phyloP scores from a whole-genome alignment of 805 yeast genomes.

The Suhomyces pyralidae region DNA sequence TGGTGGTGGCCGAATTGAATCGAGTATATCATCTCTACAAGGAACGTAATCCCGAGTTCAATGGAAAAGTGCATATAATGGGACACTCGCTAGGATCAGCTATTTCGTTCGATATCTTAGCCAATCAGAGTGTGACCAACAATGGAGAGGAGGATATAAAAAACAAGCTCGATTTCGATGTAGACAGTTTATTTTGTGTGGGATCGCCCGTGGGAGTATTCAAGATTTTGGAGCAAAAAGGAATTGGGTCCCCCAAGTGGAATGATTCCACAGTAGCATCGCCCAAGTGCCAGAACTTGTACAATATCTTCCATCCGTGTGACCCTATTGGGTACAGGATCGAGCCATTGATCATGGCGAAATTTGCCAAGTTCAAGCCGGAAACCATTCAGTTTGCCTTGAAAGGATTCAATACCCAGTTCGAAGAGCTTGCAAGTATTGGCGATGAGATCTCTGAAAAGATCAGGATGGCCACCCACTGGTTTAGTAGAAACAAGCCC shows the following conservation, averaged over 20 bases:
- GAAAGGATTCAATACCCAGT: conserved; percentile 50
- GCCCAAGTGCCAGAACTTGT: conserved; percentile 65
- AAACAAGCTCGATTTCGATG: conserved; percentile 56
- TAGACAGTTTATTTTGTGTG: conserved; percentile 70
- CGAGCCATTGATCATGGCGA: conserved; percentile 71
- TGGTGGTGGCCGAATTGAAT: conserved; percentile 65
- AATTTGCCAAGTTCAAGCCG: conserved; percentile 50
- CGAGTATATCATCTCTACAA: conserved; percentile 54
- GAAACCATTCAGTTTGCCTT: conserved; percentile 55
- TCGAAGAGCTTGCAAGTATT: conserved; percentile 39
- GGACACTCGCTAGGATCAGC: conserved; percentile 95
- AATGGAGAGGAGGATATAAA: conserved; percentile 19
- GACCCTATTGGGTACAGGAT: conserved; percentile 89
- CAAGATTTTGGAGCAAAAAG: conserved; percentile 64
- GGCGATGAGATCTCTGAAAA: conserved; percentile 38
- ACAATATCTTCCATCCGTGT: conserved; percentile 83
- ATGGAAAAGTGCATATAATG: conserved; percentile 77
- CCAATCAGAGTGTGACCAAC: conserved; percentile 41
- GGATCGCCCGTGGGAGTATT: conserved; percentile 93
- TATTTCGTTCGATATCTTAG: conserved; percentile 71
- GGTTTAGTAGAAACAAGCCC: conserved; percentile 24
- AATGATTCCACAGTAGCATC: conserved; percentile 29
- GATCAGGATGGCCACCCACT: conserved; percentile 33
- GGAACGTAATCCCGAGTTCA: conserved; percentile 64
- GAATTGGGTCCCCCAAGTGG: conserved; percentile 42